Percentiles rank a stretch among this genome's conserved stretches.
phyloP scores from a whole-genome alignment of 2,329 filamentous ascomycete genomes.

The Alternaria metachromatica region DNA sequence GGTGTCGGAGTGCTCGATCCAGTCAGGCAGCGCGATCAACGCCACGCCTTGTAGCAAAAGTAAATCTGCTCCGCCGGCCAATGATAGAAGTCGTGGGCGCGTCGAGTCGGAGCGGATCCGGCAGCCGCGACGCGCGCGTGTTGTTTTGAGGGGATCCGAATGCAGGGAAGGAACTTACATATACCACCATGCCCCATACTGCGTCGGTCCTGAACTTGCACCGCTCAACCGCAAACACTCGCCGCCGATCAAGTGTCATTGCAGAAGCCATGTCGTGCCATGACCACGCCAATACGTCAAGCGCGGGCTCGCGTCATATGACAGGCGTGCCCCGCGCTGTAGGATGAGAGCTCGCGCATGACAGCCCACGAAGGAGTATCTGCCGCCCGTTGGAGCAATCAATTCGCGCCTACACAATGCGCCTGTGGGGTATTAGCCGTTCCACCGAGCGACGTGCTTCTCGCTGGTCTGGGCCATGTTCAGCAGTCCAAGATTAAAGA shows the following conservation, averaged over 20 bases:
- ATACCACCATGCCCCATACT: neutral
- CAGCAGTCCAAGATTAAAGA: constrained; percentile 17
- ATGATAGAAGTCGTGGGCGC: neutral
- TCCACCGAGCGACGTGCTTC: constrained; percentile 18
- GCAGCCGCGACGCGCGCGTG: neutral
- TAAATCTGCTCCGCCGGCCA: neutral
- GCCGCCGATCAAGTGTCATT: neutral
- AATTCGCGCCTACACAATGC: constrained; percentile 7
- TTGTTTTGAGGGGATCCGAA: constrained; percentile 7
- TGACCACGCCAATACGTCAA: neutral
- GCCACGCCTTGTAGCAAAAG: neutral
- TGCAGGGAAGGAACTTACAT: constrained; percentile 4
- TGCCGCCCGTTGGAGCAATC: constrained; percentile 20
- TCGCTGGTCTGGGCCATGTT: constrained; percentile 14
- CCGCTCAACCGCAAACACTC: neutral
- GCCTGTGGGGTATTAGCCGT: constrained; percentile 21
- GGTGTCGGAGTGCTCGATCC: neutral
- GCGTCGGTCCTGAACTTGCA: neutral
- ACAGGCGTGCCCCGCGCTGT: constrained; percentile 17
- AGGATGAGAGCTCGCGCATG: constrained; percentile 13
- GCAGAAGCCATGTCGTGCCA: neutral
- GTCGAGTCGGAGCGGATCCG: constrained; percentile 8
- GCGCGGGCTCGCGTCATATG: constrained; percentile 15
- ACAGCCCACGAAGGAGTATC: constrained; percentile 8
- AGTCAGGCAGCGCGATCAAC: neutral